These are phyloP conservation scores for Comarum palustre DNA, from an alignment of 306 rosid genomes.

Conservation along the genomic window DNA sequence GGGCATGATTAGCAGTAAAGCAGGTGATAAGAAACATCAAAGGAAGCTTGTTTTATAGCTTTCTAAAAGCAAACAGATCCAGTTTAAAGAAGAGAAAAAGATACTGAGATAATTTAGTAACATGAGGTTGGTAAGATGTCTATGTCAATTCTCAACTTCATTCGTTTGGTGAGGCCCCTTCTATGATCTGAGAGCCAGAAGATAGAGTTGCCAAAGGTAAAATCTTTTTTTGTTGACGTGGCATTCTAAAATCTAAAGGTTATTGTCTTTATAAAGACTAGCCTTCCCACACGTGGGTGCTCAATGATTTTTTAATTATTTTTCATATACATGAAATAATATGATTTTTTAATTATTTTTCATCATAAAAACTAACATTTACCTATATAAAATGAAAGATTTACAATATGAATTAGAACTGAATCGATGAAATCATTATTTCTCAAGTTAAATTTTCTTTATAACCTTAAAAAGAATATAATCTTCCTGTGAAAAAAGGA, in stretches of 20 bases:
- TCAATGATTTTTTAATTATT: too few relatives aligned
- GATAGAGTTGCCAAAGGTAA: neutral
- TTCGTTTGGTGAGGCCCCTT: neutral
- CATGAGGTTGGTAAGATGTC: constrained; percentile 39
- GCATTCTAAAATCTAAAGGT: neutral
- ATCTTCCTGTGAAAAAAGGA: too few relatives aligned
- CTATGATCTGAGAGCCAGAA: neutral
- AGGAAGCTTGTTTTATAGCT: constrained; percentile 26
- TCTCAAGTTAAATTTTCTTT: too few relatives aligned
- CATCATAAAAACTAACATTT: too few relatives aligned
- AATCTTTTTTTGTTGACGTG: neutral
- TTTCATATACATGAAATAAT: too few relatives aligned
- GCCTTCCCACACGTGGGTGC: too few relatives aligned
- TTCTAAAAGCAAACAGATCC: neutral
- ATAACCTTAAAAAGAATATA: too few relatives aligned
- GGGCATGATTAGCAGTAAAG: neutral
- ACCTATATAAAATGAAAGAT: too few relatives aligned
- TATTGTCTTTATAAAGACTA: neutral
- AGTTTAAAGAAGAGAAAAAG: neutral
- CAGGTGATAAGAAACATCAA: constrained; percentile 5
- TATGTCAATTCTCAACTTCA: constrained; percentile 28
- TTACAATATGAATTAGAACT: too few relatives aligned
- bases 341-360: too few relatives aligned
- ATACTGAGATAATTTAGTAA: neutral
- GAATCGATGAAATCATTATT: too few relatives aligned